Evolutionary conservation across 768 basidiomycete species (phyloP).

Genomic region (Podaxis sp.): DNA sequence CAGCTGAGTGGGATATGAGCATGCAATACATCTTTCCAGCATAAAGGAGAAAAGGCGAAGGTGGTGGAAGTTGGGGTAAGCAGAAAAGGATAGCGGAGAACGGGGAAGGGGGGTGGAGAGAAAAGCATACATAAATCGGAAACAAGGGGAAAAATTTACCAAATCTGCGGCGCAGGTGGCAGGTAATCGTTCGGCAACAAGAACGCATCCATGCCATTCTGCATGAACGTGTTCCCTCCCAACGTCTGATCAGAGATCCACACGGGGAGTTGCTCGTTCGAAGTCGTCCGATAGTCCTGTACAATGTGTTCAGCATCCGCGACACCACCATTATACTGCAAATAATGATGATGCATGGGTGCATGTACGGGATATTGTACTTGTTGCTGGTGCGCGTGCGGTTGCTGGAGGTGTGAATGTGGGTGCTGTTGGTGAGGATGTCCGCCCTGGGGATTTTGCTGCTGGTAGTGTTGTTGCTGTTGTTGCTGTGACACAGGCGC

Average conservation of each 20-base stretch:
- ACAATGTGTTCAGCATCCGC: slow-evolving; percentile 65
- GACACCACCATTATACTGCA: slow-evolving; percentile 14
- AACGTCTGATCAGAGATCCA: slow-evolving; percentile 85
- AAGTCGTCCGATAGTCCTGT: slow-evolving; percentile 68
- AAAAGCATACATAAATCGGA: not conserved
- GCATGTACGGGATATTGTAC: slow-evolving; percentile 20
- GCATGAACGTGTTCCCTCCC: slow-evolving; percentile 70
- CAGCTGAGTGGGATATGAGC: not conserved
- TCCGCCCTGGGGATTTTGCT: slow-evolving; percentile 14
- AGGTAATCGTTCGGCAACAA: slow-evolving; percentile 73
- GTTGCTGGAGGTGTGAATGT: slow-evolving; percentile 12
- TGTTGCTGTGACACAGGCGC: slow-evolving; percentile 14
- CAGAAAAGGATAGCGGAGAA: not conserved
- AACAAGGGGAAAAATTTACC: slow-evolving; percentile 39
- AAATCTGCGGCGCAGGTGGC: slow-evolving; percentile 68
- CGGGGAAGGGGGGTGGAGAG: not conserved
- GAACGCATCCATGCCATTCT: slow-evolving; percentile 85
- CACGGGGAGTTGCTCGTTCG: slow-evolving; percentile 74
- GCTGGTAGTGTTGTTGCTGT: slow-evolving; percentile 22
- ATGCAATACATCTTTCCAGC: not conserved
- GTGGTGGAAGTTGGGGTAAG: not conserved
- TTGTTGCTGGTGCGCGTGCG: slow-evolving; percentile 22
- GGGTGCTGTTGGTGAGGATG: slow-evolving; percentile 9
- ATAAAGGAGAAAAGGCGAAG: not conserved
- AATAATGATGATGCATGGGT: slow-evolving; percentile 15